Conservation (phyloP, 2,329 filamentous ascomycete species). For the Chaetomiaceae sp. region DNA sequence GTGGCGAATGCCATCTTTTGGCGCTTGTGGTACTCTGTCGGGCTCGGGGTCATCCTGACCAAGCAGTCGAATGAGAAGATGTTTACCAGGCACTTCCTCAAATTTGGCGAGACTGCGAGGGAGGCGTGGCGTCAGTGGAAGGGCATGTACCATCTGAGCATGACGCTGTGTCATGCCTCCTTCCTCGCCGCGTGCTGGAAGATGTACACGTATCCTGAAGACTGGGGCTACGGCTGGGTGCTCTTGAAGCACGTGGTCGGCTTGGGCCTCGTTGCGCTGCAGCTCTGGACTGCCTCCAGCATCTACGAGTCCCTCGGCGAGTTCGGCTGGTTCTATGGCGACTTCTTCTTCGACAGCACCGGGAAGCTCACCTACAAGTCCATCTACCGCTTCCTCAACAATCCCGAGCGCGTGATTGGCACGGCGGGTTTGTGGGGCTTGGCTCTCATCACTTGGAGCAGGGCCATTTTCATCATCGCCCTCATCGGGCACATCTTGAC, state of each 20-base stretch:
- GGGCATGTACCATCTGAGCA: conserved; percentile 86
- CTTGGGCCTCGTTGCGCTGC: conserved; percentile 70
- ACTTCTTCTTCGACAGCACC: conserved; percentile 92
- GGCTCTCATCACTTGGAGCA: conserved; percentile 87
- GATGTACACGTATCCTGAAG: conserved; percentile 79
- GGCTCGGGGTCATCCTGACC: conserved; percentile 78
- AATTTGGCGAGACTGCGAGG: conserved; percentile 82
- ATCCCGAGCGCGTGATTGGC: conserved; percentile 89
- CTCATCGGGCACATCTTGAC: conserved; percentile 79
- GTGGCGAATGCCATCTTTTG: conserved; percentile 72
- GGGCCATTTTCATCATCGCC: conserved; percentile 78
- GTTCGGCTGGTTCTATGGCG: conserved; percentile 98
- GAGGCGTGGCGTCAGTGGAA: conserved; percentile 99
- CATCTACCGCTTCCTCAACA: conserved; percentile 97
- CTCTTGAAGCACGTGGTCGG: conserved; percentile 85
- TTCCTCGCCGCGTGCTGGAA: conserved; percentile 94
- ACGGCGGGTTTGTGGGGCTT: conserved; percentile 94
- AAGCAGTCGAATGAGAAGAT: conserved; percentile 83
- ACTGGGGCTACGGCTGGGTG: conserved; percentile 83
- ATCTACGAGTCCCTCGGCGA: conserved; percentile 95
- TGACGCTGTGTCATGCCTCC: conserved; percentile 80
- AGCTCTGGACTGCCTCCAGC: conserved; percentile 87
- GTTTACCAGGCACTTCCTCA: conserved; percentile 97
- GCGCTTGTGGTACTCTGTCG: conserved; percentile 88
- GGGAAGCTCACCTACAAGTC: conserved; percentile 91